Conservation (phyloP, 1,139 yeast species). For the Saccharomyces hybrid region DNA sequence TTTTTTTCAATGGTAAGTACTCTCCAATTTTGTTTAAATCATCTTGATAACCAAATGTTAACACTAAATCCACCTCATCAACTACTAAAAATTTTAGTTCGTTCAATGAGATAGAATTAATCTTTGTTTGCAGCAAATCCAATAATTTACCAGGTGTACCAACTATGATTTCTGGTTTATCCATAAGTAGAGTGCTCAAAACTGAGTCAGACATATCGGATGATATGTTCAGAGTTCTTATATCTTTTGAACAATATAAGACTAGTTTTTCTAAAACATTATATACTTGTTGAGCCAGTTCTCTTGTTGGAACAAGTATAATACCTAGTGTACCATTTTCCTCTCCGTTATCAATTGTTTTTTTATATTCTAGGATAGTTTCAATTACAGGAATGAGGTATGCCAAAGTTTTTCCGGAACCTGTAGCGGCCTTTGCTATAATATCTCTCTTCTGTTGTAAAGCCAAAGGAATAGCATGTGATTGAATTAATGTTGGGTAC, state of each 20-base stretch:
- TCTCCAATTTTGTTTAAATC: slow-evolving; percentile 64
- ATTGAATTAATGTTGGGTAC: slow-evolving; percentile 84
- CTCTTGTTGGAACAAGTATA: slow-evolving; percentile 78
- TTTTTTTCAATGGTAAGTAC: slow-evolving; percentile 61
- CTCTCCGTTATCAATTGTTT: slow-evolving; percentile 16
- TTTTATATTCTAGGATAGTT: slow-evolving; percentile 43
- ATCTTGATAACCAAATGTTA: slow-evolving; percentile 85
- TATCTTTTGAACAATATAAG: slow-evolving; percentile 60
- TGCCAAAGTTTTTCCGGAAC: slow-evolving; percentile 87
- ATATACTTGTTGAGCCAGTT: slow-evolving; percentile 75
- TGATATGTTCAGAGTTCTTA: slow-evolving; percentile 67
- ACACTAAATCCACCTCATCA: slow-evolving; percentile 91
- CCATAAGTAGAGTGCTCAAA: slow-evolving; percentile 58
- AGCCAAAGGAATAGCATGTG: slow-evolving; percentile 88
- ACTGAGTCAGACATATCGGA: slow-evolving; percentile 68
- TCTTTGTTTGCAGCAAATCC: slow-evolving; percentile 44
- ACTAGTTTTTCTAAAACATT: slow-evolving; percentile 63
- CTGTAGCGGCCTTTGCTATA: slow-evolving; percentile 83
- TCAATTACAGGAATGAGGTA: slow-evolving; percentile 75
- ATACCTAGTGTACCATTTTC: slow-evolving; percentile 42
- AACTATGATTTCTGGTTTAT: slow-evolving; percentile 72
- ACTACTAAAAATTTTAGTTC: slow-evolving; percentile 66
- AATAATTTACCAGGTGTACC: slow-evolving; percentile 83
- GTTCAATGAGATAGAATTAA: slow-evolving; percentile 40
- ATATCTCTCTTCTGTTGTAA: slow-evolving; percentile 79